phyloP scores from a whole-genome alignment of 2,329 filamentous ascomycete species.

The Xylariaceae sp. region DNA sequence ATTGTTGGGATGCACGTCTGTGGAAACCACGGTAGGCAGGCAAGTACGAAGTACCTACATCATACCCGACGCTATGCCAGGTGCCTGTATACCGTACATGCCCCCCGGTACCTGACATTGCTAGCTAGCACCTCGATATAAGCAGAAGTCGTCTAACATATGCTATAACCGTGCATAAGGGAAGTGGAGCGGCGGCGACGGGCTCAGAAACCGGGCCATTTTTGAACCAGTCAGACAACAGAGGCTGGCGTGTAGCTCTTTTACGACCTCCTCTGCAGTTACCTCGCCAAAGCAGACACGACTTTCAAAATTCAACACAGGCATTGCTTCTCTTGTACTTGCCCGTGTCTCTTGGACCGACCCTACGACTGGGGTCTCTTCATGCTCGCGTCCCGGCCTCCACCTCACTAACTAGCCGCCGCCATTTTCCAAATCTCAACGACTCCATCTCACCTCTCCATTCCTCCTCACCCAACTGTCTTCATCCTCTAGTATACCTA shows the following conservation, averaged over 20 bases:
- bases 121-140: slow-evolving; percentile 1
- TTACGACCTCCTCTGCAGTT: background rate
- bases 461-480: background rate
- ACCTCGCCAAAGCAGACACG: slow-evolving; percentile 6
- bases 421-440: slow-evolving; percentile 8
- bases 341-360: slow-evolving; percentile 18
- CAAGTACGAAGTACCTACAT: background rate
- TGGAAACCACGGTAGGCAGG: too few species aligned
- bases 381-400: slow-evolving; percentile 15
- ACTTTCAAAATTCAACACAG: slow-evolving; percentile 17
- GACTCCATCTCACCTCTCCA: background rate
- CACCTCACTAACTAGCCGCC: slow-evolving; percentile 7
- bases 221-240: slow-evolving; percentile 5
- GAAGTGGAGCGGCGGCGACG: background rate
- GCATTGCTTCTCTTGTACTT: slow-evolving; percentile 16
- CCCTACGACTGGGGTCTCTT: slow-evolving; percentile 14
- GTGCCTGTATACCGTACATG: background rate
- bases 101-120: background rate
- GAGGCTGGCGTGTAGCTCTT: slow-evolving; percentile 4
- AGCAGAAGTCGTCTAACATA: background rate
- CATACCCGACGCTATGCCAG: background rate
- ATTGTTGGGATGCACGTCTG: too few species aligned
- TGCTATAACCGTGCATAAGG: background rate
- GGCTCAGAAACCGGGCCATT: slow-evolving; percentile 1
- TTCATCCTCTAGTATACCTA: background rate